phyloP scores from a whole-genome alignment of 106 monocot species.

The Vanilla planifolia region DNA sequence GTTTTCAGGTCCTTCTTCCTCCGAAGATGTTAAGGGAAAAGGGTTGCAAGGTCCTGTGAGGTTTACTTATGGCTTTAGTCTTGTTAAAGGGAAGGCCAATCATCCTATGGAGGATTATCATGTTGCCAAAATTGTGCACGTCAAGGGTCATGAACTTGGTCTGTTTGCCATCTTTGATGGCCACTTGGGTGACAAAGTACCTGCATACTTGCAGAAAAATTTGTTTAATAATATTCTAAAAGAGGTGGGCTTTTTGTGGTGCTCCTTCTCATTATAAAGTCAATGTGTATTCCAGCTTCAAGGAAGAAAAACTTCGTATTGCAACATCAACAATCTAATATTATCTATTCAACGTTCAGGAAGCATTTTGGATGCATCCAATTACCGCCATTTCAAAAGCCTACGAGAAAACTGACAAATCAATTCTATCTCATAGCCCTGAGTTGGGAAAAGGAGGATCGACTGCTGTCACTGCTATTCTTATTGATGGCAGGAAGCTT shows the following conservation, averaged over 20 bases:
- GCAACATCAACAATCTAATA: neutral
- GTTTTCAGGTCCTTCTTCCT: conserved; percentile 31
- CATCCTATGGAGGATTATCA: conserved; percentile 95
- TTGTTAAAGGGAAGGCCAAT: conserved; percentile 70
- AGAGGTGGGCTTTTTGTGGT: conserved; percentile 32
- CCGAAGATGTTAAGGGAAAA: conserved; percentile 59
- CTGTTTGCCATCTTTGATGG: conserved; percentile 87
- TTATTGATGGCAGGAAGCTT: conserved; percentile 44
- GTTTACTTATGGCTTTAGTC: conserved; percentile 59
- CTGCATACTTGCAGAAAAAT: conserved; percentile 71
- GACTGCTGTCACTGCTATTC: conserved; percentile 88
- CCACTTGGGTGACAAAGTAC: conserved; percentile 71
- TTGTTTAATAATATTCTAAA: conserved; percentile 74
- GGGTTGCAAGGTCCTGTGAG: conserved; percentile 27
- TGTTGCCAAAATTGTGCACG: conserved; percentile 48
- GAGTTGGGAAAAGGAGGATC: conserved; percentile 78
- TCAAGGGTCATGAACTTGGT: conserved; percentile 55
- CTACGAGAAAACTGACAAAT: conserved; percentile 83
- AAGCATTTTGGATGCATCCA: conserved; percentile 70
- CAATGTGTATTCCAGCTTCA: neutral
- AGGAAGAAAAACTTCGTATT: neutral
- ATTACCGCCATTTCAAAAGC: conserved; percentile 65
- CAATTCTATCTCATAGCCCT: conserved; percentile 64
- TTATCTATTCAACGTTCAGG: conserved; percentile 19
- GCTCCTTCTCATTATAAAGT: neutral